phyloP scores from a whole-genome alignment of 176 grass and related monocot genomes.

The Ensete ventricosum region DNA sequence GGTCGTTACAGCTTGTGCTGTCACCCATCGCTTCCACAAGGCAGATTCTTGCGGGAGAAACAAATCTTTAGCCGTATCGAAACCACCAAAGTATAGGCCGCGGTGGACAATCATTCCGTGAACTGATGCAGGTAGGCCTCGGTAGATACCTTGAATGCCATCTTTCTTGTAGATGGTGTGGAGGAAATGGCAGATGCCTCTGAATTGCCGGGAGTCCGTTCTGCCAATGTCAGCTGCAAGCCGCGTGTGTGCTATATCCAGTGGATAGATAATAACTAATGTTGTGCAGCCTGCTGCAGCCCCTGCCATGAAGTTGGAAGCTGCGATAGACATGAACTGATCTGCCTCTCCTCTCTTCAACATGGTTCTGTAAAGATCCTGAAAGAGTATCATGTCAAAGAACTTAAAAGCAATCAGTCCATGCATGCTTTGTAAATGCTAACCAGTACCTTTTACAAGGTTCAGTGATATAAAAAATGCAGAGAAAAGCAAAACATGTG shows the following conservation, averaged over 20 bases:
- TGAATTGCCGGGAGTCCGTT: slow-evolving; percentile 73
- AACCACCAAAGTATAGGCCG: slow-evolving; percentile 90
- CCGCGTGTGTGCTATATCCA: slow-evolving; percentile 92
- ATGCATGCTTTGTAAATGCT: background rate
- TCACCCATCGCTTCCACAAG: slow-evolving; percentile 74
- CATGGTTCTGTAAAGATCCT: slow-evolving; percentile 78
- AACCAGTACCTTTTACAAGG: too few species aligned
- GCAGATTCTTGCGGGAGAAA: slow-evolving; percentile 53
- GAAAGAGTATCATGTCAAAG: slow-evolving; percentile 16
- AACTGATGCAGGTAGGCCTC: slow-evolving; percentile 64
- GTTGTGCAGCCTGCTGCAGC: slow-evolving; percentile 88
- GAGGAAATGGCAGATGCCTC: slow-evolving; percentile 82
- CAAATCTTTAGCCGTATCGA: slow-evolving; percentile 83
- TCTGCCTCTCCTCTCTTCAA: slow-evolving; percentile 44
- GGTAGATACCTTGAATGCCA: slow-evolving; percentile 69
- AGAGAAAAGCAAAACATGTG: too few species aligned
- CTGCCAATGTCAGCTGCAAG: slow-evolving; percentile 76
- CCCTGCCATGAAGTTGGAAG: slow-evolving; percentile 72
- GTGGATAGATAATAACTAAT: slow-evolving; percentile 82
- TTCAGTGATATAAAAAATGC: too few species aligned
- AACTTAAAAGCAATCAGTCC: background rate
- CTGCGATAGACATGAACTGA: slow-evolving; percentile 52
- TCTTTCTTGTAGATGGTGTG: slow-evolving; percentile 72
- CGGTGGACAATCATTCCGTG: slow-evolving; percentile 87
- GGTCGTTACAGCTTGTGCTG: slow-evolving; percentile 66